These are phyloP conservation scores for Drosera capensis DNA, from an alignment of 148 eudicot genomes.

Conservation along the genomic window DNA sequence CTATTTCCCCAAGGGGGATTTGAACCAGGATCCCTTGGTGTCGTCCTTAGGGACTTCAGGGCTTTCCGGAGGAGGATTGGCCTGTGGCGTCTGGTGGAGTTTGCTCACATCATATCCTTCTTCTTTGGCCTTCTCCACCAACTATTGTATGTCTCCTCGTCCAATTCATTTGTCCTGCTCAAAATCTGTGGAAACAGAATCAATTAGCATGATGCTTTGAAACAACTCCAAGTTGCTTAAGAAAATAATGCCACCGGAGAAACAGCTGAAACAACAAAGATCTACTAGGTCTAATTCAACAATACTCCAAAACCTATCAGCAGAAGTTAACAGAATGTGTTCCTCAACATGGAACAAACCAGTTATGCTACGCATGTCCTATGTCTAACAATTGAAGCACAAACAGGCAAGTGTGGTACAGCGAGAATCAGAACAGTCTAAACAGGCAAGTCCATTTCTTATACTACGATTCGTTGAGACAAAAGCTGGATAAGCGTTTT, in stretches of 20 bases:
- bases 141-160: constrained; percentile 46
- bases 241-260: too few species aligned
- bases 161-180: constrained; percentile 39
- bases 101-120: constrained; percentile 84
- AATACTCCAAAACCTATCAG: too few species aligned
- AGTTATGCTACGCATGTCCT: neutral
- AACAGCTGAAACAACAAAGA: too few species aligned
- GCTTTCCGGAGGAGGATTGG: constrained; percentile 47
- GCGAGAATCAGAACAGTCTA: too few species aligned
- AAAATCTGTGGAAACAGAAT: constrained; percentile 30
- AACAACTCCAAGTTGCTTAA: too few species aligned
- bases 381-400: neutral
- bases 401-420: too few species aligned
- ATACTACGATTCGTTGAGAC: too few species aligned
- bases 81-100: constrained; percentile 62
- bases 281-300: too few species aligned
- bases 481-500: too few species aligned
- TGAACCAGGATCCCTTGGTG: constrained; percentile 80
- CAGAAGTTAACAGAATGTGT: too few species aligned
- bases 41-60: constrained; percentile 43
- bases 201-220: too few species aligned
- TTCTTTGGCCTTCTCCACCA: constrained; percentile 49
- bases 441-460: too few species aligned
- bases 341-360: neutral
- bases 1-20: constrained; percentile 53